phyloP scores from a whole-genome alignment of 345 rosid genomes.

The Melaleuca quinquenervia region DNA sequence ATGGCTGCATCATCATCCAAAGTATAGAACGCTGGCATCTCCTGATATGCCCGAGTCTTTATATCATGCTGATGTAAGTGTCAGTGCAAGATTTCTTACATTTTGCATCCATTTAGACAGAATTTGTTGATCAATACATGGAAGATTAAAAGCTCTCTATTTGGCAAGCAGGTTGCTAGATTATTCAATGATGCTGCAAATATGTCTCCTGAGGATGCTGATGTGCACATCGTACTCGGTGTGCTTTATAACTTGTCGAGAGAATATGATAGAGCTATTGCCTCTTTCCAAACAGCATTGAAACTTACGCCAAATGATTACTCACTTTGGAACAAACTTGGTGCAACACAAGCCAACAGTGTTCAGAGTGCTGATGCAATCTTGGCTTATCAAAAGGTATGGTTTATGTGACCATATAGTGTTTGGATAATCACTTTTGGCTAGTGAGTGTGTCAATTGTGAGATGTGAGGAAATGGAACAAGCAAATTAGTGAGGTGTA shows the following conservation, averaged over 20 bases:
- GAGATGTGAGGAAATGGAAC: not conserved
- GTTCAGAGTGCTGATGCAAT: constrained; percentile 99
- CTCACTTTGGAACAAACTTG: constrained; percentile 98
- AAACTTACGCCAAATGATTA: constrained; percentile 91
- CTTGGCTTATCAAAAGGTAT: constrained; percentile 88
- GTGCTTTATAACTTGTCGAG: constrained; percentile 87
- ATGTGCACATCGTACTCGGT: constrained; percentile 90
- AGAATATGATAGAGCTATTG: constrained; percentile 86
- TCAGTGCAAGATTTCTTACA: not conserved
- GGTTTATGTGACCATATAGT: not conserved
- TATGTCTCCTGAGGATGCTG: constrained; percentile 96
- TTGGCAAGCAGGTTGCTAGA: constrained; percentile 49
- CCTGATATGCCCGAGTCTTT: constrained; percentile 58
- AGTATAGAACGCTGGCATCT: constrained; percentile 61
- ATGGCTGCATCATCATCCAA: constrained; percentile 85
- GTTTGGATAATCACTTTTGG: not conserved
- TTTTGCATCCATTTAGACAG: not conserved
- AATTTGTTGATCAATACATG: not conserved
- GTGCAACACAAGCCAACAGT: constrained; percentile 99
- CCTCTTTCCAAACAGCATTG: constrained; percentile 69
- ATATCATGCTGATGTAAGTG: constrained; percentile 80
- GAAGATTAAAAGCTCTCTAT: not conserved
- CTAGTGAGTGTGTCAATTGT: not conserved
- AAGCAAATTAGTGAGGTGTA: not conserved
- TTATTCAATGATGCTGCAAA: constrained; percentile 80